phyloP scores from a whole-genome alignment of 2,329 filamentous ascomycete species.

The Chalara sp. region DNA sequence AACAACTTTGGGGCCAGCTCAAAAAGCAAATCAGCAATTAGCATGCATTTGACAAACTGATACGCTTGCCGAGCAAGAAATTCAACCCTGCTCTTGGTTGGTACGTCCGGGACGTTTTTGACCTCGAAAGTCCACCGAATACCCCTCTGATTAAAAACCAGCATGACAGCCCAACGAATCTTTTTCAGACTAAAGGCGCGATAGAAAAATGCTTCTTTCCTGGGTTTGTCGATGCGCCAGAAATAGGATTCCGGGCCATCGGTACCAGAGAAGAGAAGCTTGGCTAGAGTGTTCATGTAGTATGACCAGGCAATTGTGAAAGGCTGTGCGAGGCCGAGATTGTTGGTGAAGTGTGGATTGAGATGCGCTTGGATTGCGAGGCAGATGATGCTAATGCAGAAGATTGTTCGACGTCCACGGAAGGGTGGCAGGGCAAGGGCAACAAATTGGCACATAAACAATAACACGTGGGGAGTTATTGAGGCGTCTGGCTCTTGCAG shows the following conservation, averaged over 20 bases:
- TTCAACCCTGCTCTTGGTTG: too few species aligned
- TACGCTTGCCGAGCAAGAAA: too few species aligned
- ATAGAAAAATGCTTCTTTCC: background rate
- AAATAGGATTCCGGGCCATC: constrained; percentile 2
- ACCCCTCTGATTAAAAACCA: too few species aligned
- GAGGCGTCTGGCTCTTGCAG: too few species aligned
- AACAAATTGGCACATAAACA: too few species aligned
- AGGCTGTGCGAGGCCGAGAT: constrained; percentile 1
- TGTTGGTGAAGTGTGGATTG: constrained; percentile 3
- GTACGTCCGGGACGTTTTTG: too few species aligned
- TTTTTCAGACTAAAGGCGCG: background rate
- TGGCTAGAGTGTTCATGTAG: background rate
- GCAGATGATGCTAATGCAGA: background rate
- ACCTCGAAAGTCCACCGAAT: too few species aligned
- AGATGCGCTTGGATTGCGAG: background rate
- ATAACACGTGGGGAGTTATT: too few species aligned
- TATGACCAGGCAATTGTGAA: constrained; percentile 2
- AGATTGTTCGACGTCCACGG: background rate
- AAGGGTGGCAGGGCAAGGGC: background rate
- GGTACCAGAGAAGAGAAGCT: background rate
- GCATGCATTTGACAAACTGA: too few species aligned
- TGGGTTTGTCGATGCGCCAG: constrained; percentile 4
- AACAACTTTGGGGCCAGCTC: too few species aligned
- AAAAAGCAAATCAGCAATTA: too few species aligned
- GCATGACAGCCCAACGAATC: background rate